Conservation (phyloP, 805 yeast genomes). For the Candida rishiriensis region DNA sequence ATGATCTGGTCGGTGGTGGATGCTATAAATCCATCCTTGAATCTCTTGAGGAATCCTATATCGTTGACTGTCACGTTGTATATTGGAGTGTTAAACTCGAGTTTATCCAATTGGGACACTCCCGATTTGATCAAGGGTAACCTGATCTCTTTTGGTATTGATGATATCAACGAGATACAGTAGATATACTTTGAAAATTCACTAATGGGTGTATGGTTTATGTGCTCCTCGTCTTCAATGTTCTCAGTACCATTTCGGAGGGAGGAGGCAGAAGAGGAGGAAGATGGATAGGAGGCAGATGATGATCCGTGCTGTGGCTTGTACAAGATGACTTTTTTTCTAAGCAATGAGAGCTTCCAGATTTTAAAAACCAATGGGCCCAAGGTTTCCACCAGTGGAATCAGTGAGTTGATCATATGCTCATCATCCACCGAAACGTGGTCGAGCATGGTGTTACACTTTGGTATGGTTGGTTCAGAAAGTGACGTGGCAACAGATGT, state of each 20-base stretch:
- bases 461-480: conserved; percentile 12
- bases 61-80: conserved; percentile 64
- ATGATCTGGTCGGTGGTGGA: conserved; percentile 65
- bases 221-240: conserved; percentile 6
- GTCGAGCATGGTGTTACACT: conserved; percentile 1
- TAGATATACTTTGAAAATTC: conserved; percentile 48
- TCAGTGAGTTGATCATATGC: conserved; percentile 45
- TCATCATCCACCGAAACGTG: conserved; percentile 21
- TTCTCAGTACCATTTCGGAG: not conserved
- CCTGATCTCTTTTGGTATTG: conserved; percentile 54
- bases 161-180: conserved; percentile 53
- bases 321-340: conserved; percentile 51
- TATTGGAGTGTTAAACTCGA: conserved; percentile 43
- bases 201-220: conserved; percentile 27
- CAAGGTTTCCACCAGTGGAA: conserved; percentile 41
- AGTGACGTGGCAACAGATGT: conserved; percentile 16
- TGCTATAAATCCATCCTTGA: conserved; percentile 44
- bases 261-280: no score
- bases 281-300: conserved; percentile 4
- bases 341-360: conserved; percentile 58
- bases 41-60: conserved; percentile 32
- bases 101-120: conserved; percentile 12
- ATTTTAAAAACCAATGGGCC: conserved; percentile 65
- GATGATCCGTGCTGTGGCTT: conserved; percentile 19
- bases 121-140: conserved; percentile 24